Base-by-base conservation (phyloP, 148 eudicot genomes). In the Camellia lanceoleosa region DNA sequence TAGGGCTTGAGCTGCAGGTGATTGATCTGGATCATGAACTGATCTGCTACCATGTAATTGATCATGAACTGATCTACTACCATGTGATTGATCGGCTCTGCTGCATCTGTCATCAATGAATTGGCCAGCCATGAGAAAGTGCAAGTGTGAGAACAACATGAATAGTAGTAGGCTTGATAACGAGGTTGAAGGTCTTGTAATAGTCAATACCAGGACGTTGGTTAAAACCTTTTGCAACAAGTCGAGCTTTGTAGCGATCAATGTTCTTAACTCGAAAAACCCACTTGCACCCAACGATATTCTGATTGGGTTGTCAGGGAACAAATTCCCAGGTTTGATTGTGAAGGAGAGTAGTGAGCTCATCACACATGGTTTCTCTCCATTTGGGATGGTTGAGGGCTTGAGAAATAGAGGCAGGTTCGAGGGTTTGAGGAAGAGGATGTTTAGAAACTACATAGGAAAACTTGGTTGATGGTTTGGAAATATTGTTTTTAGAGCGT, bases 161-260 rank as follows among this genome's bases (percentile, higher is more conserved):
- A 10, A 77, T 65, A 19, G 80, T 77, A 3, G 55, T 51, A 2
- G 75, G 41, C 58, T 71, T 71, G 75, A 71, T 51, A n/a, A 71
- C 14, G 5, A 43, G 80, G 61, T 41, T 77, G 18, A 62, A 77
- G 8, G 72, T 77, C 47, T 77, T 43, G n/a, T 64, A 41, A 64
- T 77, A 62, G 58, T 77, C 80, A 43, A 77, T 13, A n/a, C 80
- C 46, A 0, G 70, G 58, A 7, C 52, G 11, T 64, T 64, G 80
- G 11, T 63, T 43, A n/a, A 77, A 77, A 5, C 71, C 80, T 38
- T 65, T 63, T 47, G 46, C 80, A 43, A 65, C 80, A 2, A 77
- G 60, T 1, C 42, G 80, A 19, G 71, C 58, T 20, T 77, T 77
- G 20, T 66, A 55, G 46, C 54, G 63, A 7, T 68, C 73, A 78